These are phyloP conservation scores for Yamadazyma jaroonii DNA, from an alignment of 1,139 yeast genomes.

Conservation along the genomic window DNA sequence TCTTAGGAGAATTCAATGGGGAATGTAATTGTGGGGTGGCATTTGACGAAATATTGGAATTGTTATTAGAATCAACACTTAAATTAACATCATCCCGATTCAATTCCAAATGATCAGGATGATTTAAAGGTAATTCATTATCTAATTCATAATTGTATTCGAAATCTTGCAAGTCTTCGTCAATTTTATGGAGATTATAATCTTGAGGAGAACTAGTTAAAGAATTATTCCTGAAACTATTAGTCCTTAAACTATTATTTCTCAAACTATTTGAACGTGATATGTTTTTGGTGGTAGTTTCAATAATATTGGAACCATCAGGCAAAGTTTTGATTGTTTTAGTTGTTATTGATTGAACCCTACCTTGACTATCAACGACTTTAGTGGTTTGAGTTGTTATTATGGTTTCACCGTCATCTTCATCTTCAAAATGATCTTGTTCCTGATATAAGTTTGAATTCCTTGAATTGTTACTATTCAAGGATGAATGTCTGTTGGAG, in stretches of 20 bases:
- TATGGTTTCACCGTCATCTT: constrained; percentile 26
- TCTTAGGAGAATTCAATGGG: too few species aligned
- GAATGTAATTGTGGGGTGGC: too few species aligned
- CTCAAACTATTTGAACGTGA: constrained; percentile 32
- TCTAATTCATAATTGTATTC: constrained; percentile 42
- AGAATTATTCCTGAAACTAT: constrained; percentile 21
- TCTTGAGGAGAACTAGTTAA: constrained; percentile 13
- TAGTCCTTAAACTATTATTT: constrained; percentile 28
- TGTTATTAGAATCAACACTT: too few species aligned
- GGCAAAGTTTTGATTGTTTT: constrained; percentile 40
- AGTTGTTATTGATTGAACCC: constrained; percentile 43
- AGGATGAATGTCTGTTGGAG: neutral
- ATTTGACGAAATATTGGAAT: too few species aligned
- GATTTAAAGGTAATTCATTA: constrained; percentile 7
- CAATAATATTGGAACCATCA: constrained; percentile 46
- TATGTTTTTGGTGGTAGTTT: constrained; percentile 44
- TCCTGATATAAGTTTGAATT: neutral
- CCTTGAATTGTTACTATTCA: neutral
- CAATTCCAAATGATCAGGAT: too few species aligned
- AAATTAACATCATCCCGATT: too few species aligned
- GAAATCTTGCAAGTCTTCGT: constrained; percentile 44
- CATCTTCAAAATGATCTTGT: constrained; percentile 6
- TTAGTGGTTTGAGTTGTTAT: constrained; percentile 45
- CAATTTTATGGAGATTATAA: constrained; percentile 38
- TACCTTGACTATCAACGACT: constrained; percentile 41